phyloP scores from a whole-genome alignment of 2,329 filamentous ascomycete genomes.

The Fusarium sp. region DNA sequence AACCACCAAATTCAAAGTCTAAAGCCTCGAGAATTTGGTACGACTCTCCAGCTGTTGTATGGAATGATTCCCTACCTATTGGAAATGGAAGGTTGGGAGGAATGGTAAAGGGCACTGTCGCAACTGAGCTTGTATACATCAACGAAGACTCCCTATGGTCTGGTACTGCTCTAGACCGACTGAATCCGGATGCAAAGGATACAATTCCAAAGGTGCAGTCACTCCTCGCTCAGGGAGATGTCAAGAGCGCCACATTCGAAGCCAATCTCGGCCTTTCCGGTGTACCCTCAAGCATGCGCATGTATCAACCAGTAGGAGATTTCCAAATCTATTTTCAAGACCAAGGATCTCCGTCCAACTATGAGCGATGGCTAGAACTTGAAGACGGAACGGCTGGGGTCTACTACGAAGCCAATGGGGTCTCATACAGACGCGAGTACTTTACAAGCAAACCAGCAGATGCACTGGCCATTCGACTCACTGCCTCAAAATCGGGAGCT shows the following conservation, averaged over 20 bases:
- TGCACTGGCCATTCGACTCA: background rate
- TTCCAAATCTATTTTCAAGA: conserved; percentile 10
- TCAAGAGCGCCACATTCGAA: background rate
- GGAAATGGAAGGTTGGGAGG: conserved; percentile 8
- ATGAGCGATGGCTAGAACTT: conserved; percentile 8
- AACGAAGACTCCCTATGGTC: conserved; percentile 13
- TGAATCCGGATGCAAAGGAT: conserved; percentile 4
- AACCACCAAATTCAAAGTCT: background rate
- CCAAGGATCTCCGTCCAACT: background rate
- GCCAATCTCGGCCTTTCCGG: conserved; percentile 2
- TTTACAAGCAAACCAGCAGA: conserved; percentile 1
- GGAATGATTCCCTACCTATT: conserved; percentile 8
- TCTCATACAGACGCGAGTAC: conserved; percentile 1
- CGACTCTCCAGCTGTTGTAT: background rate
- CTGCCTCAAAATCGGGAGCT: background rate
- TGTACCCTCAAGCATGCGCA: conserved; percentile 8
- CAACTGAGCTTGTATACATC: conserved; percentile 1
- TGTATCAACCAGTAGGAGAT: conserved; percentile 5
- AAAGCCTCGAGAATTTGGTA: conserved; percentile 2
- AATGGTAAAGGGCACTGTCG: background rate
- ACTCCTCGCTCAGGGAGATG: background rate
- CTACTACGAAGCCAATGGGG: conserved; percentile 1
- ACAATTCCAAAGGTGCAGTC: background rate
- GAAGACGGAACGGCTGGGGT: background rate
- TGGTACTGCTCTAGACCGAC: conserved; percentile 1